phyloP scores from a whole-genome alignment of 2,329 filamentous ascomycete species.

The Plectosphaerella plurivora region DNA sequence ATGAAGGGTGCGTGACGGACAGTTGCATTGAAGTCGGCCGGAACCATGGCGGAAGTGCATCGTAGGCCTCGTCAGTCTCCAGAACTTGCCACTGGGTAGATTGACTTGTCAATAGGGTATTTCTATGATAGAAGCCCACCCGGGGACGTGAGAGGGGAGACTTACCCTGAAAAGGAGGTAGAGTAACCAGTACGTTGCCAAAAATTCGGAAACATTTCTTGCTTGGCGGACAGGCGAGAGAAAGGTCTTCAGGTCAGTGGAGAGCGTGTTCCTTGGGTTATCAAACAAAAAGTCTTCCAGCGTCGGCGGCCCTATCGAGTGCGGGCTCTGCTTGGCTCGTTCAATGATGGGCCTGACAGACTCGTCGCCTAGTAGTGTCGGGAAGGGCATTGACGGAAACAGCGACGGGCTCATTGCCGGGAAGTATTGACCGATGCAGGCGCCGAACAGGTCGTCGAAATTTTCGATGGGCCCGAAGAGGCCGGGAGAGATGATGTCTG shows the following conservation, averaged over 20 bases:
- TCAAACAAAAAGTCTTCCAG: background rate
- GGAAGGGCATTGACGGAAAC: background rate
- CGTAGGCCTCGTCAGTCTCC: background rate
- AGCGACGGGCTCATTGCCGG: background rate
- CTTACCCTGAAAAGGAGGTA: background rate
- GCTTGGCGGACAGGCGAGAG: background rate
- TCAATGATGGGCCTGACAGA: background rate
- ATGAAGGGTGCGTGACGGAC: background rate
- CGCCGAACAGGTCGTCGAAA: background rate
- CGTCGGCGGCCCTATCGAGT: background rate
- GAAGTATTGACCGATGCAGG: background rate
- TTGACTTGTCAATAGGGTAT: too few relatives aligned
- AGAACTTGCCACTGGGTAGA: constrained; percentile 1
- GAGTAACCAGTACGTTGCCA: background rate
- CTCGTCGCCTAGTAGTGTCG: background rate
- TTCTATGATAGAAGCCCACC: too few relatives aligned
- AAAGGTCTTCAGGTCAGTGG: background rate
- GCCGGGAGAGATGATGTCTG: background rate
- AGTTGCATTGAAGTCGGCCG: background rate
- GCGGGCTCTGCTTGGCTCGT: background rate
- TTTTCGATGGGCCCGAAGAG: background rate
- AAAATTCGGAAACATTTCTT: background rate
- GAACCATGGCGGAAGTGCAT: background rate
- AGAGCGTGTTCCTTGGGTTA: background rate
- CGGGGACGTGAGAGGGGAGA: background rate